phyloP scores from a whole-genome alignment of 2,329 filamentous ascomycete genomes.

The Beauveria scarabaeidicola region DNA sequence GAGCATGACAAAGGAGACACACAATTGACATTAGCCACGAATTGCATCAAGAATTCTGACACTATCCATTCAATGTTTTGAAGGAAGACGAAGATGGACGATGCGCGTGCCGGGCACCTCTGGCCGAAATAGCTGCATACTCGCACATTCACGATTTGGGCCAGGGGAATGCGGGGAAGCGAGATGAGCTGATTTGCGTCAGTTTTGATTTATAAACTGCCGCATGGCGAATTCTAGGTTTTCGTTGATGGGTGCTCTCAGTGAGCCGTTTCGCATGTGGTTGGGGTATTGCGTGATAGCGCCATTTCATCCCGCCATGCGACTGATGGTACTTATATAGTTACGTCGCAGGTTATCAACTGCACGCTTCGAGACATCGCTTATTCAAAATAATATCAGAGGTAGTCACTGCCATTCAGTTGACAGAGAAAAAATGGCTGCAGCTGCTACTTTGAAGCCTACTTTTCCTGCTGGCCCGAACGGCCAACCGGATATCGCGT shows the following conservation, averaged over 20 bases:
- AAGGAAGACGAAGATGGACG: background rate
- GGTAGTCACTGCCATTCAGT: too few species aligned
- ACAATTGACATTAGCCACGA: too few species aligned
- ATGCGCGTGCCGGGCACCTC: background rate
- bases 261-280: background rate
- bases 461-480: slow-evolving; percentile 21
- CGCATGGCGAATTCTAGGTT: background rate
- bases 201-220: background rate
- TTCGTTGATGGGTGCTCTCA: background rate
- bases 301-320: slow-evolving; percentile 6
- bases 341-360: background rate
- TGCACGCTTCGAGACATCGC: too few species aligned
- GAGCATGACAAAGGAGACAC: background rate
- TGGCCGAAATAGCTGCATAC: background rate
- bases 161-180: background rate
- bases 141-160: background rate
- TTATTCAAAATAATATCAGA: too few species aligned
- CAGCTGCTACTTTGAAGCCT: slow-evolving; percentile 13
- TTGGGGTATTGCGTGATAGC: slow-evolving; percentile 8
- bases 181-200: background rate
- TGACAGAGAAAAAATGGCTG: slow-evolving; percentile 16
- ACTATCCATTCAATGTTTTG: background rate
- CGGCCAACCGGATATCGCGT: slow-evolving; percentile 51
- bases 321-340: background rate
- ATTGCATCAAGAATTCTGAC: too few species aligned